These are phyloP conservation scores for Wickerhamomyces sydowiorum DNA, from an alignment of 805 yeast genomes.

Conservation along the genomic window DNA sequence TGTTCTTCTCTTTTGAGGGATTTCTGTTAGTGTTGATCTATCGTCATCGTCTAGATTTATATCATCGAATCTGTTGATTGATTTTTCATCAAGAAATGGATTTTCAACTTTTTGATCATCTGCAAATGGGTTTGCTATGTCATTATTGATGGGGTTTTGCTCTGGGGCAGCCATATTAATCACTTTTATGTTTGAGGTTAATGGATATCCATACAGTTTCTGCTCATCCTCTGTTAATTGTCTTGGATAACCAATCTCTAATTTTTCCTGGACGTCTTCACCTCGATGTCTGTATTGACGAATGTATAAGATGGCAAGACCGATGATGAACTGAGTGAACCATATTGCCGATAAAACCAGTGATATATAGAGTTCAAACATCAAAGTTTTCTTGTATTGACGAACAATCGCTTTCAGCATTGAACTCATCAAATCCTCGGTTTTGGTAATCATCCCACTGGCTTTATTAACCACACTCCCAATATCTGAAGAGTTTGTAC, in stretches of 20 bases:
- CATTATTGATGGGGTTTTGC: background rate
- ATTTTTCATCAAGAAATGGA: background rate
- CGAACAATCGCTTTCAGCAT: constrained; percentile 25
- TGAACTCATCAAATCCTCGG: constrained; percentile 20
- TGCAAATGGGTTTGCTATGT: background rate
- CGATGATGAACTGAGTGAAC: constrained; percentile 40
- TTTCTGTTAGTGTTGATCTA: background rate
- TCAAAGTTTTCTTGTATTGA: constrained; percentile 30
- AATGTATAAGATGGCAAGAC: constrained; percentile 9
- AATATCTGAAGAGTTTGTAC: constrained; percentile 3
- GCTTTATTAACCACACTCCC: constrained; percentile 2
- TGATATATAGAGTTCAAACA: constrained; percentile 43
- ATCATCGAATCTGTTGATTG: background rate
- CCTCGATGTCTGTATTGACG: background rate
- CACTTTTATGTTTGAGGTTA: background rate
- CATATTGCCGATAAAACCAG: constrained; percentile 40
- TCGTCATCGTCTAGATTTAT: background rate
- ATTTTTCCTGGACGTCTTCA: constrained; percentile 1
- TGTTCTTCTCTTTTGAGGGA: background rate
- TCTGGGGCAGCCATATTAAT: background rate
- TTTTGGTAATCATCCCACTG: constrained; percentile 10
- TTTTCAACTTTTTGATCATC: background rate
- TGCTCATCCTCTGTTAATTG: constrained; percentile 12
- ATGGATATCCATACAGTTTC: constrained; percentile 16
- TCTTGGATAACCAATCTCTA: constrained; percentile 14